Conservation (phyloP, 1,284 basidiomycete species). For the Ganoderma lucidum region DNA sequence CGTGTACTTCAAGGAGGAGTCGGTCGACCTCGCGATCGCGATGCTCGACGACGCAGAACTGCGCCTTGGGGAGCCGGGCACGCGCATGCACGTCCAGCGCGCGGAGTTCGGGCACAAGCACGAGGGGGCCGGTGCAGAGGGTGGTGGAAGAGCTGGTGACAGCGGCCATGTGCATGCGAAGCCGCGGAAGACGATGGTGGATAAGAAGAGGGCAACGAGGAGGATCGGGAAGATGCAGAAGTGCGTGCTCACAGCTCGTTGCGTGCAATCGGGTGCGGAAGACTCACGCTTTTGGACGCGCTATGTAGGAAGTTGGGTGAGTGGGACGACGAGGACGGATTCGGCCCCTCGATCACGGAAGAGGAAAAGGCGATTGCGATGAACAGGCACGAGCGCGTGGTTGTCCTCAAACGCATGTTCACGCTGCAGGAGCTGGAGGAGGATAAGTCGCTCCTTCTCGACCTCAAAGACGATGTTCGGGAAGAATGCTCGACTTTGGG, state of each 20-base stretch:
- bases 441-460: slow-evolving; percentile 88
- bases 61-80: slow-evolving; percentile 78
- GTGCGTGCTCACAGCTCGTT: slow-evolving; percentile 52
- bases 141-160: not conserved
- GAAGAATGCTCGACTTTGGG: slow-evolving; percentile 93
- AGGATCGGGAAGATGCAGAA: slow-evolving; percentile 91
- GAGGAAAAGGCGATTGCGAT: slow-evolving; percentile 54
- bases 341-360: slow-evolving; percentile 71
- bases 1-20: slow-evolving; percentile 98
- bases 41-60: slow-evolving; percentile 95
- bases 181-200: slow-evolving; percentile 71
- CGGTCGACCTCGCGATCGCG: slow-evolving; percentile 85
- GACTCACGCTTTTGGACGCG: not conserved
- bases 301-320: slow-evolving; percentile 76
- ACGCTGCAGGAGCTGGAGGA: slow-evolving; percentile 87
- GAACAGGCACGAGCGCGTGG: slow-evolving; percentile 78
- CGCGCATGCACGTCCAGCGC: slow-evolving; percentile 83
- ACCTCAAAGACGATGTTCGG: slow-evolving; percentile 95
- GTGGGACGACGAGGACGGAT: slow-evolving; percentile 88
- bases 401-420: slow-evolving; percentile 97
- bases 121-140: slow-evolving; percentile 39
- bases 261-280: not conserved
- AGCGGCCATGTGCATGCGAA: slow-evolving; percentile 40
- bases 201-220: slow-evolving; percentile 83
- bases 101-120: slow-evolving; percentile 87